Base-by-base conservation (phyloP, 169 alveolate species). In the Cryptosporidium tyzzeri region DNA sequence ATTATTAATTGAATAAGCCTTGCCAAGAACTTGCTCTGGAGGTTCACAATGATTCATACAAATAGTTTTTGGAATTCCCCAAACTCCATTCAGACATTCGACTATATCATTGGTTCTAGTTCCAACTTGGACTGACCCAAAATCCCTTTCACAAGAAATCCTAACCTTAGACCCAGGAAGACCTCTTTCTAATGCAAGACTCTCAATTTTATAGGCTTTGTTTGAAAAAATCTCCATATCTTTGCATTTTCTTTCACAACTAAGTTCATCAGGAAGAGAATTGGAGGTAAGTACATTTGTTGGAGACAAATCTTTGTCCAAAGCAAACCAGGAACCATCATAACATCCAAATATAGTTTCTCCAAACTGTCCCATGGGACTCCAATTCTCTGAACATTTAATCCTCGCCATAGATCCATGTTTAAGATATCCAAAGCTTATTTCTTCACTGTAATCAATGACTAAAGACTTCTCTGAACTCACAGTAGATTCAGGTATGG, bases 11-110 rank as follows among this genome's bases (percentile, higher is more conserved):
- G 51, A 45, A 29, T 80, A 80, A 10, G 89, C 89, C 18, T 45
- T 59, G 1, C 89, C 89, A 26, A 80, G 70, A 41, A 44, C 41
- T 51, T 48, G 58, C 16, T 80, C 89, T 21, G 89, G 89, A 8
- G 75, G 44, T 39, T 62, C 55, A 16, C 89, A 80, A 26, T 80
- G 71, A 14, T 31, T 80, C 55, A 80, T 59, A 61, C 89, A 80
- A 18, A 80, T 70, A 16, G 89, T 80, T 45, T 65, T 80, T 39
- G 89, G 75, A 10, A 80, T 67, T n/a, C 89, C 75, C 89, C 89
- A 80, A 21, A 65, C 73, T 26, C 89, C 89, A 39, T 80, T 80
- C n/a, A 48, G n/a, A 44, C 89, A 80, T 16, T 80, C 80, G 4
- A 80, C 62, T 44, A 44, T 44, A 62, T 80, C 89, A 31, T 48